Percentiles rank a stretch among this genome's conserved stretches.
These are phyloP conservation scores for Hypoxylon cercidicola DNA, from an alignment of 495 filamentous ascomycete species.

Conservation along the genomic window DNA sequence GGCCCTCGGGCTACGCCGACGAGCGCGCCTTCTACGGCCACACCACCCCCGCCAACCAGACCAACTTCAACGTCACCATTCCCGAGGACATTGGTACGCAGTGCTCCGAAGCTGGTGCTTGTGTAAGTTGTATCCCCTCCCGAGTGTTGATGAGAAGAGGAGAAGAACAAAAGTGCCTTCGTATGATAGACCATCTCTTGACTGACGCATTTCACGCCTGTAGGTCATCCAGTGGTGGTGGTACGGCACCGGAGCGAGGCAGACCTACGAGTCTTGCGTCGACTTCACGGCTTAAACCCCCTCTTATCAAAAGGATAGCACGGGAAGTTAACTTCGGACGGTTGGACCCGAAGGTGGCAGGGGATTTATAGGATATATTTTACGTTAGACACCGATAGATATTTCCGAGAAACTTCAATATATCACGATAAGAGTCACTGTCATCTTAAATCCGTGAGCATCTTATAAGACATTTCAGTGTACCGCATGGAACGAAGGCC, in stretches of 20 bases:
- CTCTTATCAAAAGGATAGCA: too few relatives aligned
- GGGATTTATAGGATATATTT: neutral
- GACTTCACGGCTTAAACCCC: slow-evolving; percentile 69
- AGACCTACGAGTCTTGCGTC: slow-evolving; percentile 79
- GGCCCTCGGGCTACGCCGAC: slow-evolving; percentile 60
- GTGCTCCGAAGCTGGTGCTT: slow-evolving; percentile 69
- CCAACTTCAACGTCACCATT: slow-evolving; percentile 72
- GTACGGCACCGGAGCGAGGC: slow-evolving; percentile 71
- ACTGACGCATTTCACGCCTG: slow-evolving; percentile 14
- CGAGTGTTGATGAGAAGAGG: too few relatives aligned
- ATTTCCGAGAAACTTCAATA: neutral
- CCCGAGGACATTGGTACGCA: slow-evolving; percentile 64
- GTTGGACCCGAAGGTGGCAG: neutral
- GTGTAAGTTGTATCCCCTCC: slow-evolving; percentile 51
- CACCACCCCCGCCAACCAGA: slow-evolving; percentile 67
- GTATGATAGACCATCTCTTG: neutral
- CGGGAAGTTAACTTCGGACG: slow-evolving; percentile 6
- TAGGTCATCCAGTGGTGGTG: slow-evolving; percentile 76
- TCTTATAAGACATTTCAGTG: too few relatives aligned
- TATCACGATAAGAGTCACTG: neutral
- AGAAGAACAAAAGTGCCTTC: neutral
- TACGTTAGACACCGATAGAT: slow-evolving; percentile 20
- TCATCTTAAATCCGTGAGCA: neutral
- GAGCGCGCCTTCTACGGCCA: slow-evolving; percentile 60
- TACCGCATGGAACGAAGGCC: too few relatives aligned